Evolutionary conservation across 1,284 basidiomycete species (phyloP), one percentile per base, ranked within the genome.

Genomic region (Moesziomyces antarcticus): DNA sequence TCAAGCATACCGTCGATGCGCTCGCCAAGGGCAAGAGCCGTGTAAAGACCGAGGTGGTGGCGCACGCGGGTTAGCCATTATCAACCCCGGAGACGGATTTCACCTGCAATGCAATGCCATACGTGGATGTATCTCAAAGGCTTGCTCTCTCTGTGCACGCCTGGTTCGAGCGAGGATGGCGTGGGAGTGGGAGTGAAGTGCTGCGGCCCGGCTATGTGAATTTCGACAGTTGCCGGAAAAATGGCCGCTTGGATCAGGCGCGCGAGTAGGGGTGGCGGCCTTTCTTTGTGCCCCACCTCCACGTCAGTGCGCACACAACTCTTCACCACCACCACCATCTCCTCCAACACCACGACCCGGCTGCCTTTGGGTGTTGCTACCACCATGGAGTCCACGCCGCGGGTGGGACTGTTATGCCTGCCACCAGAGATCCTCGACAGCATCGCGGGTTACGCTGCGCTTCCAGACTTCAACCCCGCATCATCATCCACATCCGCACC

Each of bases 1-100:
- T 99, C 85, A 93, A 91, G 87, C 93, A 92, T 45, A 88, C 89
- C 49, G 87, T 99, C 21, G 87, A 92, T 41, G 88, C 89, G 51
- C 87, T 97, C 22, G 87, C 46, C 82, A 86, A 89, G 73, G 94
- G 94, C n/a, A 96, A 92, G 85, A 59, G 64, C 30, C 57, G 71
- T 35, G 73, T 79, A 53, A 75, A 72, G 63, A 81, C 74, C 47
- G 79, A 81, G 51, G 77, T 83, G 14, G 80, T 83, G 16, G 79
- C 76, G 24, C 79, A 82, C 58, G 65, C 65, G 14, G 81, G 75
- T 27, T 82, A 46, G n/a, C n/a, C n/a, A n/a, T n/a, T n/a, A 58
- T 22, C 3, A 0, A 16, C 33, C 37, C 16, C 44, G 1, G n/a
- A 33, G 20, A 40, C 3, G 22, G 52, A 25, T 10, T 13, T 10